phyloP scores from a whole-genome alignment of 306 rosid species.

The Luffa aegyptiaca region DNA sequence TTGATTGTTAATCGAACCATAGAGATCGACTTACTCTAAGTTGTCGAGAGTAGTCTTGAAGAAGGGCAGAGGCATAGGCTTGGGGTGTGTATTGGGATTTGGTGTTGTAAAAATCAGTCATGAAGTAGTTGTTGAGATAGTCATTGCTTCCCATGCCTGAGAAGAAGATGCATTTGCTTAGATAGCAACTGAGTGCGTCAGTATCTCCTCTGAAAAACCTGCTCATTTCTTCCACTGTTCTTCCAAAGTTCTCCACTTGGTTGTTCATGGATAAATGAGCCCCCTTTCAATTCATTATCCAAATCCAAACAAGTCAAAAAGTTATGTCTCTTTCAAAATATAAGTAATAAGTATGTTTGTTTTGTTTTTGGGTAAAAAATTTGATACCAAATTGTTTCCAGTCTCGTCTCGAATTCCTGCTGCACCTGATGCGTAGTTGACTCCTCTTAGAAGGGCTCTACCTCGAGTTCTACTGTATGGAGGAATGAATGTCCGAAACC shows the following conservation, averaged over 20 bases:
- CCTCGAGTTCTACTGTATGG: conserved; percentile 66
- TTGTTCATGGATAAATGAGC: conserved; percentile 62
- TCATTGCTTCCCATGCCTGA: conserved; percentile 96
- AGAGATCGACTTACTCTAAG: conserved; percentile 29
- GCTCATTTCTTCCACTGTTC: conserved; percentile 45
- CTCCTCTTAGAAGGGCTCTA: conserved; percentile 60
- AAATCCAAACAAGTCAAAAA: not conserved
- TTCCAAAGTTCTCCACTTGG: conserved; percentile 53
- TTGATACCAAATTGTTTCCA: conserved; percentile 59
- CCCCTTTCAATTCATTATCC: conserved; percentile 32
- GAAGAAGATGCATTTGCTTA: conserved; percentile 55
- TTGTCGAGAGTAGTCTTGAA: conserved; percentile 58
- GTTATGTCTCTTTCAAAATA: too few species aligned
- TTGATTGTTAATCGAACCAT: too few species aligned
- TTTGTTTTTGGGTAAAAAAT: too few species aligned
- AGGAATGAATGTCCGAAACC: conserved; percentile 51
- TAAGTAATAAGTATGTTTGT: too few species aligned
- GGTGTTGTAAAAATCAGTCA: conserved; percentile 65
- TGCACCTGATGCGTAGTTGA: conserved; percentile 81
- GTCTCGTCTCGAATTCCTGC: conserved; percentile 83
- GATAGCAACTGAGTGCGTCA: conserved; percentile 32
- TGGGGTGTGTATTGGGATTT: conserved; percentile 38
- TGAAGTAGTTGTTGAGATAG: conserved; percentile 80
- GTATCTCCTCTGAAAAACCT: conserved; percentile 60
- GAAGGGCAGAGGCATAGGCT: conserved; percentile 53